A percentile compares a stretch with the other conserved stretches of the same genome.
Conservation (phyloP, 2,329 filamentous ascomycete genomes). For the Ophiocordyceps unilateralis region DNA sequence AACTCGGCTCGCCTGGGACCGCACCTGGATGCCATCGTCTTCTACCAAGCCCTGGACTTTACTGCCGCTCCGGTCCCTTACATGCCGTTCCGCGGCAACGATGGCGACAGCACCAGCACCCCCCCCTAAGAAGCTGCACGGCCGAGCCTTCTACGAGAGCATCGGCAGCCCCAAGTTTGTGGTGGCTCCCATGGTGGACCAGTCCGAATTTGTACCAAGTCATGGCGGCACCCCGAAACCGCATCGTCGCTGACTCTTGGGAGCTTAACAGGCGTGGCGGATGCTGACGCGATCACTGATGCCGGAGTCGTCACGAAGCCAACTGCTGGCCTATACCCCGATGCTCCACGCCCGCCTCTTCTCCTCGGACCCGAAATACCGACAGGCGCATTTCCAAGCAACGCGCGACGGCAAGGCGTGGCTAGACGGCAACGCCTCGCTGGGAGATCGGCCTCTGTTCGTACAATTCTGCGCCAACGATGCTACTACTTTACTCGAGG, state of each 20-base stretch:
- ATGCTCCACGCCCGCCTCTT: slow-evolving; percentile 95
- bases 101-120: not conserved
- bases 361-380: slow-evolving; percentile 56
- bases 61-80: too few species aligned
- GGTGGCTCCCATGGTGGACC: slow-evolving; percentile 94
- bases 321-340: slow-evolving; percentile 75
- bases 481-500: slow-evolving; percentile 59
- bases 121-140: slow-evolving; percentile 60
- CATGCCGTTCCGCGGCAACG: too few species aligned
- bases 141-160: slow-evolving; percentile 84
- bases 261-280: slow-evolving; percentile 85
- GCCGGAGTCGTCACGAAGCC: slow-evolving; percentile 41
- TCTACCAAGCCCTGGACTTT: too few species aligned
- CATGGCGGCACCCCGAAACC: too few species aligned
- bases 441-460: slow-evolving; percentile 73
- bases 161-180: slow-evolving; percentile 83
- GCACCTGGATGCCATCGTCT: too few species aligned
- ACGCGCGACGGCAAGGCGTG: slow-evolving; percentile 28
- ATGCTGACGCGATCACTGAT: slow-evolving; percentile 91
- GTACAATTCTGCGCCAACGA: slow-evolving; percentile 95
- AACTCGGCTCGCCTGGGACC: too few species aligned
- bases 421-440: slow-evolving; percentile 68
- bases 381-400: slow-evolving; percentile 67
- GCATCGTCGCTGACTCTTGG: too few species aligned
- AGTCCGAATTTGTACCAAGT: slow-evolving; percentile 93